phyloP scores from a whole-genome alignment of 2,329 filamentous ascomycete species.

The Penicillium italicum region DNA sequence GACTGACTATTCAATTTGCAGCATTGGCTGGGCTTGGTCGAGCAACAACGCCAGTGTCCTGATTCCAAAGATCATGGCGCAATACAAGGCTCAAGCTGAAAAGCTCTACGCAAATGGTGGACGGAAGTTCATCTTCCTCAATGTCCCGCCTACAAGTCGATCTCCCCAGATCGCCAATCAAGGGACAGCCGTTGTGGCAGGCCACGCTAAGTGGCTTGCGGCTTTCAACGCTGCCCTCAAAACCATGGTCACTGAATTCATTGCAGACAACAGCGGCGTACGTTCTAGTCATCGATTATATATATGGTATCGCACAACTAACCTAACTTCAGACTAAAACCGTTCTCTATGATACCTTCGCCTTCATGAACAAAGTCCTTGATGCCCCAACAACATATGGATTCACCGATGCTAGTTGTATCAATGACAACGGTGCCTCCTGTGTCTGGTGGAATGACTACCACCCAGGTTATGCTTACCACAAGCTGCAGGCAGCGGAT shows the following conservation, averaged over 20 bases:
- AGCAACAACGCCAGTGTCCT: conserved; percentile 27
- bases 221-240: conserved; percentile 27
- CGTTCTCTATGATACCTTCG: conserved; percentile 29
- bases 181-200: conserved; percentile 15
- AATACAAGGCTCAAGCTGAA: conserved; percentile 45
- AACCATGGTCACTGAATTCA: conserved; percentile 21
- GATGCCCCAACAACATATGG: conserved; percentile 27
- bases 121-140: conserved; percentile 58
- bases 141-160: conserved; percentile 51
- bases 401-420: conserved; percentile 28
- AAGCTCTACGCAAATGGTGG: conserved; percentile 53
- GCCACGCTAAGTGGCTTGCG: conserved; percentile 23
- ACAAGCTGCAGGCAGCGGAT: conserved; percentile 29
- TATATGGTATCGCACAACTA: background rate
- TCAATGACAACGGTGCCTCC: conserved; percentile 26
- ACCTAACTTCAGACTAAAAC: conserved; percentile 18
- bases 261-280: conserved; percentile 19
- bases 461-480: conserved; percentile 31
- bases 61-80: conserved; percentile 40
- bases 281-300: background rate
- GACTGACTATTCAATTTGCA: conserved; percentile 7
- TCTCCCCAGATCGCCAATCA: conserved; percentile 23
- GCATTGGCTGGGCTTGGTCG: conserved; percentile 31
- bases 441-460: conserved; percentile 37
- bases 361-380: conserved; percentile 31